phyloP scores from a whole-genome alignment of 73 alveolate genomes.

The Diophrys sp. region DNA sequence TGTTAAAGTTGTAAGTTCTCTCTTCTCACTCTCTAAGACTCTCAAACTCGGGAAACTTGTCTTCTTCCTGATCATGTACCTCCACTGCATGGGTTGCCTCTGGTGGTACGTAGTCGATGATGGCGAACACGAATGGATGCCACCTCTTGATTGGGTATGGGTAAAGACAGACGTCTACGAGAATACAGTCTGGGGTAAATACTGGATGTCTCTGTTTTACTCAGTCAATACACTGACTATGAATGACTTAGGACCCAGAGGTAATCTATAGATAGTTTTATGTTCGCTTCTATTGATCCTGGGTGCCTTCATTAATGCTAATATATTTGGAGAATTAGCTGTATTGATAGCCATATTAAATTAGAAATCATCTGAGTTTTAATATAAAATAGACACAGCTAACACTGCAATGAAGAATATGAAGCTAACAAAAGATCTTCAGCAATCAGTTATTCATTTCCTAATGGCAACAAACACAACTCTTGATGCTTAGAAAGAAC shows the following conservation, averaged over 20 bases:
- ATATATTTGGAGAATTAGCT: constrained; percentile 60
- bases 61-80: constrained; percentile 30
- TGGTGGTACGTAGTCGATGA: neutral
- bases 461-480: constrained; percentile 9
- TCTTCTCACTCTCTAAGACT: too few relatives aligned
- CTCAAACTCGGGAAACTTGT: constrained; percentile 28
- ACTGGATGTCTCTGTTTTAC: constrained; percentile 3
- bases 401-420: constrained; percentile 62
- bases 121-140: constrained; percentile 13
- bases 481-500: constrained; percentile 7
- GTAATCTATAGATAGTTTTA: neutral
- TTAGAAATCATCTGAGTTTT: constrained; percentile 22
- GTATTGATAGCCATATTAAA: constrained; percentile 26
- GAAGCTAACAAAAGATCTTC: constrained; percentile 40
- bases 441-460: constrained; percentile 4
- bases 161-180: constrained; percentile 11
- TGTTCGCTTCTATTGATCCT: neutral
- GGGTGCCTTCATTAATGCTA: constrained; percentile 59
- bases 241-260: constrained; percentile 14
- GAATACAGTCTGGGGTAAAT: constrained; percentile 3
- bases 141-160: constrained; percentile 30
- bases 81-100: constrained; percentile 34
- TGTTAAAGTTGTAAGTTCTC: constrained; percentile 49
- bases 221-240: neutral
- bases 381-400: constrained; percentile 36